These are phyloP conservation scores for Aspergillus arachidicola DNA, from an alignment of 2,329 filamentous ascomycete genomes.

Conservation along the genomic window DNA sequence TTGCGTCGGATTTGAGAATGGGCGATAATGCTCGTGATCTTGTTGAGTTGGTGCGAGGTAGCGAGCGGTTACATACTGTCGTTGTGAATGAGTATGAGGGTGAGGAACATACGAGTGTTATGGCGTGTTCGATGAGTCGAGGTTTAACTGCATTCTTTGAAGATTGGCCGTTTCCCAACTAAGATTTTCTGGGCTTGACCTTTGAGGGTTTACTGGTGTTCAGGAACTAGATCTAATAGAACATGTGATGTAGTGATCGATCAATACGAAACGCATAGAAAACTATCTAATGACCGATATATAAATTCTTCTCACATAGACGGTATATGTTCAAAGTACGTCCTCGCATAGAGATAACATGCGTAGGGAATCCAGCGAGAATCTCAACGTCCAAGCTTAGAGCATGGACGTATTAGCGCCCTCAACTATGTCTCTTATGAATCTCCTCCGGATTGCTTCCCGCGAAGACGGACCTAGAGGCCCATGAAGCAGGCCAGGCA, in stretches of 20 bases:
- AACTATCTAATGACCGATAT: background rate
- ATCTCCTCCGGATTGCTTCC: background rate
- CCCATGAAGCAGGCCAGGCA: slow-evolving; percentile 27
- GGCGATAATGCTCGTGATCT: slow-evolving; percentile 25
- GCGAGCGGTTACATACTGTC: slow-evolving; percentile 19
- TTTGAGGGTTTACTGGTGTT: background rate
- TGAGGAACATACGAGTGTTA: slow-evolving; percentile 37
- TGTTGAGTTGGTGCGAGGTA: slow-evolving; percentile 17
- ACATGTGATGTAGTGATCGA: background rate
- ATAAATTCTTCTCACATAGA: background rate
- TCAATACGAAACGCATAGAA: background rate
- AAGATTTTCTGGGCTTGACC: background rate
- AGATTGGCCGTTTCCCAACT: slow-evolving; percentile 13
- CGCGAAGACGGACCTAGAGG: slow-evolving; percentile 20
- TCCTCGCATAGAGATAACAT: background rate
- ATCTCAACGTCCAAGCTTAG: background rate
- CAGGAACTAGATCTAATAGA: background rate
- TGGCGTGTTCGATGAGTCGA: slow-evolving; percentile 25
- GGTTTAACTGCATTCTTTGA: slow-evolving; percentile 27
- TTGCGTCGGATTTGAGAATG: slow-evolving; percentile 26
- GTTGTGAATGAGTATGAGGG: slow-evolving; percentile 24
- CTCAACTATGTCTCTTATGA: background rate
- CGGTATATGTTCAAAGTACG: background rate
- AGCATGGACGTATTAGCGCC: background rate
- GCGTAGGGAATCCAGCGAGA: background rate